A percentile compares a stretch with the other conserved stretches of the same genome.
Conservation (phyloP, 2,329 filamentous ascomycete genomes). For the Penicillium sp. region DNA sequence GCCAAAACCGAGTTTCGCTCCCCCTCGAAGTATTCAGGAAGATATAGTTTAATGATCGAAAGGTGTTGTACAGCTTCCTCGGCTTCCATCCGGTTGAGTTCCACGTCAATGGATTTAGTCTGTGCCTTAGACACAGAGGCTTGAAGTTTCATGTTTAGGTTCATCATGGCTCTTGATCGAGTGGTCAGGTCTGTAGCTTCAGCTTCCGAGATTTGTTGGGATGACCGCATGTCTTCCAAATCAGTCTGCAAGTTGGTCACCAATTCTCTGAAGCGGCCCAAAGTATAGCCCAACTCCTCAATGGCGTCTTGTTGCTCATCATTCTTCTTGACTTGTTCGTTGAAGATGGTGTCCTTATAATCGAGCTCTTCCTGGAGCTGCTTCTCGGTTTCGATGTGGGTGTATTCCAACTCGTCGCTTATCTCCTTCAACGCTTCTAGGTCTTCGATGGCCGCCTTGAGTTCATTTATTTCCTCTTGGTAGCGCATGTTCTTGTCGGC, state of each 20-base stretch:
- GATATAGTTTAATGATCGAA: constrained; percentile 83
- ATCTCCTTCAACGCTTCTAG: constrained; percentile 88
- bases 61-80: constrained; percentile 88
- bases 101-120: constrained; percentile 90
- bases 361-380: constrained; percentile 94
- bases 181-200: constrained; percentile 89
- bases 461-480: constrained; percentile 79
- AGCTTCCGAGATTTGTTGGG: constrained; percentile 87
- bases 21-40: constrained; percentile 79
- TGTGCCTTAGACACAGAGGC: constrained; percentile 88
- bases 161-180: constrained; percentile 91
- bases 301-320: constrained; percentile 77
- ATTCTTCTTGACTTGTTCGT: constrained; percentile 76
- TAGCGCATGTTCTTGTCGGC: constrained; percentile 85
- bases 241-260: constrained; percentile 84
- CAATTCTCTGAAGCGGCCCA: constrained; percentile 85
- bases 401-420: constrained; percentile 91
- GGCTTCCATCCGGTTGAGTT: constrained; percentile 82
- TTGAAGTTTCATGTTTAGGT: constrained; percentile 93
- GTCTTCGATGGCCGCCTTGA: constrained; percentile 81
- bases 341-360: constrained; percentile 79
- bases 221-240: constrained; percentile 88
- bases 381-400: constrained; percentile 90
- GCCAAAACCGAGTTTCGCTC: constrained; percentile 88
- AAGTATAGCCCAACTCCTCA: constrained; percentile 87